These are phyloP conservation scores for Oryza nivara DNA, from an alignment of 176 grass and related monocot species.

Conservation along the genomic window DNA sequence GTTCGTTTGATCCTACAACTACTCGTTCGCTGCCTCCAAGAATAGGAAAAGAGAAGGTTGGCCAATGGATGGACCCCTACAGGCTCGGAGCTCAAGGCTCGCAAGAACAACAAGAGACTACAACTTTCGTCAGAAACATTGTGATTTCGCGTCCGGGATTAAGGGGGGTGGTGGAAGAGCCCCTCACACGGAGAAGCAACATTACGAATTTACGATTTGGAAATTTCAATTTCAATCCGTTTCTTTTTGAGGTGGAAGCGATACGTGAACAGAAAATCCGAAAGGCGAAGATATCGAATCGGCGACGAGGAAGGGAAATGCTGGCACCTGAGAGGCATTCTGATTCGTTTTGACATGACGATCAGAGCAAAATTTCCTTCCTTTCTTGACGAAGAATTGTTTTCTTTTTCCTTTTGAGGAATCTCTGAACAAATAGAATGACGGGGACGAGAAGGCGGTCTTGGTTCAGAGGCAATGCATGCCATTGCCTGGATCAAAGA, in stretches of 20 bases:
- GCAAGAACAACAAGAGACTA: conserved; percentile 28
- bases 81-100: conserved; percentile 35
- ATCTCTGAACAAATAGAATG: neutral
- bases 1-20: conserved; percentile 27
- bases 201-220: neutral
- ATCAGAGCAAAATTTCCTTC: neutral
- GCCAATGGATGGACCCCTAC: conserved; percentile 38
- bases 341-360: neutral
- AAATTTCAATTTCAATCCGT: neutral
- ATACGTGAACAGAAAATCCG: neutral
- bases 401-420: neutral
- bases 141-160: neutral
- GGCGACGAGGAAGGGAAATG: conserved; percentile 18
- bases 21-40: conserved; percentile 12
- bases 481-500: neutral
- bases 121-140: conserved; percentile 15
- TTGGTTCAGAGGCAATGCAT: neutral
- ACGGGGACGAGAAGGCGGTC: neutral
- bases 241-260: neutral
- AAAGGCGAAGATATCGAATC: conserved; percentile 16
- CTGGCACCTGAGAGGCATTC: neutral
- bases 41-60: conserved; percentile 24
- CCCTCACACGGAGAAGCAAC: neutral
- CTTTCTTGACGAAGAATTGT: neutral
- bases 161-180: too few species aligned